Evolutionary conservation across 1,139 yeast genomes (phyloP), one percentile per base, ranked within the genome.

Genomic region (Pneumocystis jirovecii): DNA sequence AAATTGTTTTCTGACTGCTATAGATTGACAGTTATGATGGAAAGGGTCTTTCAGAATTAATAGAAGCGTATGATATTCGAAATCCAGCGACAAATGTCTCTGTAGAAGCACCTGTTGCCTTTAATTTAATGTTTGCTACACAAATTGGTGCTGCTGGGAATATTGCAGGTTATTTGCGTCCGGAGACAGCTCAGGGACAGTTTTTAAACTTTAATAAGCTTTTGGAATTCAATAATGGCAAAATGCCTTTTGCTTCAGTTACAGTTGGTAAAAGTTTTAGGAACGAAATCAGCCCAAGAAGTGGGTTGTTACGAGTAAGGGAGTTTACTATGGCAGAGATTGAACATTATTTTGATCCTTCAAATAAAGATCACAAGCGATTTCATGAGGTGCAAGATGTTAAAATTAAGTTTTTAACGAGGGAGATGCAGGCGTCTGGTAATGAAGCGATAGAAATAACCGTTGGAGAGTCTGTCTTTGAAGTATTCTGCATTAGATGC

Each of bases 121-220:
- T 95, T 84, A 95, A 95, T 80, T 85, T 95, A 77, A 95, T 95
- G 98, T 95, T 95, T 75, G 97, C 91, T 77, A 95, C 99, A 67
- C 96, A 96, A 67, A 95, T 95, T 76, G 99, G 99, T 65, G 98
- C 99, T 68, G 88, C 97, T 67, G 98, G 98, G 74, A 90, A 86
- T 75, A 80, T 91, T 77, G 90, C 88, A 81, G 98, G 98, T 71
- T 95, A 83, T 78, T 80, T 95, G 75, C 86, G 99, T 78, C 99
- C 99, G 67, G 99, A 95, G 80, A 95, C 99, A 69, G 99, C 99
- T 39, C 99, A 95, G 81, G 98, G 99, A 73, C 98, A 95, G 79
- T 95, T 95, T 78, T 82, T 95, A 74, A 95, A 95, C 82, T 95
- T 95, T 78, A 83, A 84, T 79, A 93, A 93, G 79, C 82, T 95